A percentile compares a stretch with the other conserved stretches of the same genome.
Evolutionary conservation across 2,329 filamentous ascomycete genomes (phyloP).

Genomic region (Furcasterigmium sp.): DNA sequence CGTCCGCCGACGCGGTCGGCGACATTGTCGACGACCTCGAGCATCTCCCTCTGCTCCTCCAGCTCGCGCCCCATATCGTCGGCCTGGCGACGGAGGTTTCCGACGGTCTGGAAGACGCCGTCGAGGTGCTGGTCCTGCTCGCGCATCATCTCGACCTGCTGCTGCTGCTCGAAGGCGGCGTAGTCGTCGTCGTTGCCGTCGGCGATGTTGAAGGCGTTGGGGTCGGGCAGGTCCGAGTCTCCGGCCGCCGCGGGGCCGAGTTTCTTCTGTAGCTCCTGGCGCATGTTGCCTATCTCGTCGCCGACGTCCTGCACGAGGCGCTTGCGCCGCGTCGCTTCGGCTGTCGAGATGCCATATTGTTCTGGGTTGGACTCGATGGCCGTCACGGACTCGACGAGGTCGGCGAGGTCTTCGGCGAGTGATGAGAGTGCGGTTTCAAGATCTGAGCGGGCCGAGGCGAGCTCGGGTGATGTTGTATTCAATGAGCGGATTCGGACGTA

Average conservation of each 20-base stretch:
- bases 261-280: constrained; percentile 66
- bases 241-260: constrained; percentile 23
- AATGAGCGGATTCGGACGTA: constrained; percentile 94
- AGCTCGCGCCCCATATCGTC: constrained; percentile 94
- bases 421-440: constrained; percentile 60
- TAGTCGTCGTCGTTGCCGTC: constrained; percentile 59
- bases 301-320: constrained; percentile 86
- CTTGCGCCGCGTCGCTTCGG: constrained; percentile 76
- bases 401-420: constrained; percentile 77
- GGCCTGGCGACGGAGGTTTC: constrained; percentile 83
- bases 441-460: constrained; percentile 70
- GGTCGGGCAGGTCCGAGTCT: constrained; percentile 44
- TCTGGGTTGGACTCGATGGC: constrained; percentile 85
- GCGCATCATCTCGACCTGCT: constrained; percentile 86
- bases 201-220: constrained; percentile 54
- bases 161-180: constrained; percentile 81
- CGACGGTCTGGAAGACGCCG: constrained; percentile 88
- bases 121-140: constrained; percentile 94
- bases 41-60: constrained; percentile 87
- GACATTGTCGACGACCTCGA: constrained; percentile 77
- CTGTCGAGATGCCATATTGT: constrained; percentile 76
- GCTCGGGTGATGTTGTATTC: constrained; percentile 74
- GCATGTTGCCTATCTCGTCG: constrained; percentile 84
- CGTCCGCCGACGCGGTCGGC: constrained; percentile 85
- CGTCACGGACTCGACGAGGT: constrained; percentile 80